phyloP scores from a whole-genome alignment of 768 basidiomycete species.

The Hortiboletus flavorubellus region DNA sequence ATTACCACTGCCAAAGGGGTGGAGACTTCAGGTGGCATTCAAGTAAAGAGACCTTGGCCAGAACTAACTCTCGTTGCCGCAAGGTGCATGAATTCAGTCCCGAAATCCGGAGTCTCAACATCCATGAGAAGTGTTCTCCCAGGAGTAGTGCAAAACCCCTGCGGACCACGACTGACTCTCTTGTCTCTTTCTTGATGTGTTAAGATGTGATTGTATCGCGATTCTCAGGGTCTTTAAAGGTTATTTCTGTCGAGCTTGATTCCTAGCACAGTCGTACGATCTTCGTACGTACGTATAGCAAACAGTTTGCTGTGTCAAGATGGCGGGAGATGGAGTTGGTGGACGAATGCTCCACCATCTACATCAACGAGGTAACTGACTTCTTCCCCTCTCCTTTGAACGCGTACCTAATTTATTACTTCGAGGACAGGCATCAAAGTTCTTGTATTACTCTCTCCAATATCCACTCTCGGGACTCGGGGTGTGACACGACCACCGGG shows the following conservation, averaged over 20 bases:
- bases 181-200: too few relatives aligned
- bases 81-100: too few relatives aligned
- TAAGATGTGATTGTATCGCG: background rate
- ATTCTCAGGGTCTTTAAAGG: too few relatives aligned
- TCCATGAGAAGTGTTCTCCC: too few relatives aligned
- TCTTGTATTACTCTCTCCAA: slow-evolving; percentile 4
- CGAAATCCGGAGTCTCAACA: too few relatives aligned
- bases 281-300: background rate
- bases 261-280: background rate
- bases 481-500: slow-evolving; percentile 7
- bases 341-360: too few relatives aligned
- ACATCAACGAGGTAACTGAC: too few relatives aligned
- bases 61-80: too few relatives aligned
- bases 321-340: background rate
- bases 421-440: background rate
- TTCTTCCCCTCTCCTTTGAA: too few relatives aligned
- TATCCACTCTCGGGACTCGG: slow-evolving; percentile 6
- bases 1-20: background rate
- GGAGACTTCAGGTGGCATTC: background rate
- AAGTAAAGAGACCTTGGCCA: background rate
- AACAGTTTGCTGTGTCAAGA: background rate
- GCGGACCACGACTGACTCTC: too few relatives aligned
- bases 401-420: too few relatives aligned
- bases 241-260: too few relatives aligned
- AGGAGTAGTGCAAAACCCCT: background rate